Conservation (phyloP, 2,329 filamentous ascomycete genomes). For the Helotiales sp. region DNA sequence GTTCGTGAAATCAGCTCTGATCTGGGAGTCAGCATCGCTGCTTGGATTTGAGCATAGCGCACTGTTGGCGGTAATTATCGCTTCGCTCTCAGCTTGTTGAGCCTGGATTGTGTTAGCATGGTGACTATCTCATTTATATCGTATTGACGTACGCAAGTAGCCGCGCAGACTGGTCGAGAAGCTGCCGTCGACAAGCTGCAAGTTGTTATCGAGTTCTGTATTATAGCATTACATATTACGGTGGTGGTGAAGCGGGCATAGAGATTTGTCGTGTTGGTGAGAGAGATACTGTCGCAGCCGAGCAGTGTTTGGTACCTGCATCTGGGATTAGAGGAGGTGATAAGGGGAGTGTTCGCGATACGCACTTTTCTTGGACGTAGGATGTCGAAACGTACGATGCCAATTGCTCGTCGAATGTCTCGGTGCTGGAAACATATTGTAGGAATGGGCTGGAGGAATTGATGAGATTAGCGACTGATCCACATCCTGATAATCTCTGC, state of each 20-base stretch:
- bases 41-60: slow-evolving; percentile 69
- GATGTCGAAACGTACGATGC: slow-evolving; percentile 69
- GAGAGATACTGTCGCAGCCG: slow-evolving; percentile 76
- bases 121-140: background rate
- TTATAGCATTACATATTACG: slow-evolving; percentile 88
- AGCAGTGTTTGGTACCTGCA: slow-evolving; percentile 77
- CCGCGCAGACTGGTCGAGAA: slow-evolving; percentile 79
- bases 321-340: slow-evolving; percentile 32
- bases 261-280: slow-evolving; percentile 74
- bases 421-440: slow-evolving; percentile 71
- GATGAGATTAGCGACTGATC: slow-evolving; percentile 20
- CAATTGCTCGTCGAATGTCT: slow-evolving; percentile 77
- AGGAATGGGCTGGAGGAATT: slow-evolving; percentile 73
- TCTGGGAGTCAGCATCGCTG: slow-evolving; percentile 68
- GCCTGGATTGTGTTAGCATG: slow-evolving; percentile 52
- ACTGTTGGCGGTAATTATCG: slow-evolving; percentile 74
- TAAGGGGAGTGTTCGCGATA: background rate
- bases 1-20: slow-evolving; percentile 88
- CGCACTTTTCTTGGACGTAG: slow-evolving; percentile 79
- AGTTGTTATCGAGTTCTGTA: slow-evolving; percentile 77
- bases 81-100: slow-evolving; percentile 84
- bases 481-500: slow-evolving; percentile 1
- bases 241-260: slow-evolving; percentile 94
- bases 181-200: slow-evolving; percentile 67
- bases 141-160: slow-evolving; percentile 71